Percentiles rank a stretch among this genome's conserved stretches.
Conservation (phyloP, 2,329 filamentous ascomycete species). For the Penicillium sp. region DNA sequence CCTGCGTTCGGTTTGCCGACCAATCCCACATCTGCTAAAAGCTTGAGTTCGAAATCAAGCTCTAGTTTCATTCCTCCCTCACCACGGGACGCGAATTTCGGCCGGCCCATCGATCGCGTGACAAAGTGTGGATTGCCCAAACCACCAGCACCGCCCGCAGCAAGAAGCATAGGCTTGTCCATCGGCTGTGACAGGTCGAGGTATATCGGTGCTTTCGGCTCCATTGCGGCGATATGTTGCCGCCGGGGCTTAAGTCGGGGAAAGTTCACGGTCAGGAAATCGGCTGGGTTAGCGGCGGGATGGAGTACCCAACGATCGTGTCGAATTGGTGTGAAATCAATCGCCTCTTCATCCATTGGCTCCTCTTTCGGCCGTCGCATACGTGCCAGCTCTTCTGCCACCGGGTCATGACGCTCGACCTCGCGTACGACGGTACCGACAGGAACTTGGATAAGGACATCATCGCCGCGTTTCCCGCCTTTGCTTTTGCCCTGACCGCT, state of each 20-base stretch:
- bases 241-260: constrained; percentile 61
- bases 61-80: constrained; percentile 77
- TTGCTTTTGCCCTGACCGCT: constrained; percentile 54
- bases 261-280: constrained; percentile 64
- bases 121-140: constrained; percentile 93
- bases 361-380: constrained; percentile 11
- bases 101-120: constrained; percentile 72
- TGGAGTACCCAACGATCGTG: constrained; percentile 85
- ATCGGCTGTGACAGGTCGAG: constrained; percentile 78
- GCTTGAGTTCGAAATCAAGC: constrained; percentile 87
- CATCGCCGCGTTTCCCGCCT: constrained; percentile 77
- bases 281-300: constrained; percentile 76
- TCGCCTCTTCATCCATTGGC: constrained; percentile 23
- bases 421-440: constrained; percentile 91
- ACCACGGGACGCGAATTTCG: constrained; percentile 87
- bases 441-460: constrained; percentile 86
- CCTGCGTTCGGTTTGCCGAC: constrained; percentile 96
- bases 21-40: constrained; percentile 91
- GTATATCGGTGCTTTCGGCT: constrained; percentile 73
- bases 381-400: constrained; percentile 65
- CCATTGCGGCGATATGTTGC: constrained; percentile 64
- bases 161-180: constrained; percentile 80
- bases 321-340: constrained; percentile 46
- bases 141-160: constrained; percentile 85
- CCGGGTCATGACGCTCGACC: constrained; percentile 75